A percentile compares a stretch with the other conserved stretches of the same genome.
Conservation (phyloP, 2,329 filamentous ascomycete genomes). For the Canariomyces notabilis region DNA sequence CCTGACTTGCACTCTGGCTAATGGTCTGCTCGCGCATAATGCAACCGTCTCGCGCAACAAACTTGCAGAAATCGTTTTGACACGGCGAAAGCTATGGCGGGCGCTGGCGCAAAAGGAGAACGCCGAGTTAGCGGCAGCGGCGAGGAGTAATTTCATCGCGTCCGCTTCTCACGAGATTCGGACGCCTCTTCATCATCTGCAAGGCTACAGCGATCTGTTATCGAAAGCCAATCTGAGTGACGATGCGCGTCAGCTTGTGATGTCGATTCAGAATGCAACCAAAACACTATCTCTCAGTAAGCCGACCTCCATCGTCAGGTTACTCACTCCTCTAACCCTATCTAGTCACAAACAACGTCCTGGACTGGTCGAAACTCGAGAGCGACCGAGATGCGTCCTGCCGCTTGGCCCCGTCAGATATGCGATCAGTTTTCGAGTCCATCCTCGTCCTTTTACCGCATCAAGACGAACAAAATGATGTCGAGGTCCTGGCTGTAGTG, state of each 20-base stretch:
- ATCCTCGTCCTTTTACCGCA: conserved; percentile 2
- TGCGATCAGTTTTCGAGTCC: conserved; percentile 6
- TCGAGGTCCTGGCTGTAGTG: conserved; percentile 4
- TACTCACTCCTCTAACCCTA: neutral
- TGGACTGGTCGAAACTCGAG: conserved; percentile 5
- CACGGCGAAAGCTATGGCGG: conserved; percentile 4
- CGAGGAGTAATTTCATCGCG: conserved; percentile 7
- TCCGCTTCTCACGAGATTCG: conserved; percentile 7
- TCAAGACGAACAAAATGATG: conserved; percentile 1
- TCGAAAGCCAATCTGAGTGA: conserved; percentile 4
- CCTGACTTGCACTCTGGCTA: conserved; percentile 4
- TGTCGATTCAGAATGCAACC: conserved; percentile 6
- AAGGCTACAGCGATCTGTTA: conserved; percentile 7
- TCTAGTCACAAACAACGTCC: conserved; percentile 6
- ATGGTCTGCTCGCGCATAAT: conserved; percentile 5
- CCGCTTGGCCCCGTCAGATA: conserved; percentile 4
- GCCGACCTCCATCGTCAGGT: neutral
- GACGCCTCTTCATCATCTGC: conserved; percentile 6
- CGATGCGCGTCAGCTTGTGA: conserved; percentile 2
- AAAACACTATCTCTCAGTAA: conserved; percentile 5
- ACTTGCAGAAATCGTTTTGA: conserved; percentile 4
- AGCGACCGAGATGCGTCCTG: conserved; percentile 4
- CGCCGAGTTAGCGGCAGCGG: conserved; percentile 3
- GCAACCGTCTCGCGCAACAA: conserved; percentile 4
- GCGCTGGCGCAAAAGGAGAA: conserved; percentile 5